Base-by-base conservation (phyloP, 2,329 filamentous ascomycete species). In the Alternaria novae-zelandiae region DNA sequence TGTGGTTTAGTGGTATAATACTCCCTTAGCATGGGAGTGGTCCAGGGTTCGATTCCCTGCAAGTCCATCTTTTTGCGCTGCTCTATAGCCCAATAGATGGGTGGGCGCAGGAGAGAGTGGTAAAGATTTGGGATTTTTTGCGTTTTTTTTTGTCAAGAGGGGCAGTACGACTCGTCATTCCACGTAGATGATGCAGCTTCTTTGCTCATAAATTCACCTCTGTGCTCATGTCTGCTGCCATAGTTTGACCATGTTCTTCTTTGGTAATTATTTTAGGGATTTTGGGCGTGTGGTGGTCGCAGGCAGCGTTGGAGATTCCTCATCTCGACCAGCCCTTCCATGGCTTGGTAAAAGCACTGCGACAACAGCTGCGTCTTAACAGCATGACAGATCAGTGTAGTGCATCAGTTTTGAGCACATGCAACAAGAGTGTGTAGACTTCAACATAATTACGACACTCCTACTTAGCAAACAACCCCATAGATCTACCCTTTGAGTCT, bases 1-100 rank as follows among this genome's bases (percentile, higher is more conserved):
- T 60, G 66, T 69, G 66, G 66, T 69, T 67, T 69, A 69, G 66
- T 69, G 66, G 66, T 67, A 69, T 67, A 63, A 69, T 67, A 67
- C 61, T 67, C 64, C 61, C 66, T 69, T 67, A 69, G 66, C 66
- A 67, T 67, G 64, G 61, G 64, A 67, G 64, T 65, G 64, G 64
- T 67, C 64, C 64, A 47, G 54, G 32, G 51, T 54, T 60, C 51
- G 51, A 60, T 60, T 61, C 59, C 54, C 59, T 49, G 59, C 59
- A 49, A 61, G 59, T 61, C 59, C 59, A 61, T 51, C 32, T 61
- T 46, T 61, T 61, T 61, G 49, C 49, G 17, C 21, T 21, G 21
- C 21, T 21, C 23, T 23, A 23, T 23, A 23, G 23, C 23, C 25
- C 25, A 25, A 25, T 25, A 25, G 25, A 25, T 25, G 25, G 25